Evolutionary conservation across 2,329 filamentous ascomycete genomes (phyloP), one percentile per base, ranked within the genome.

Genomic region (Colletotrichum paranaense): DNA sequence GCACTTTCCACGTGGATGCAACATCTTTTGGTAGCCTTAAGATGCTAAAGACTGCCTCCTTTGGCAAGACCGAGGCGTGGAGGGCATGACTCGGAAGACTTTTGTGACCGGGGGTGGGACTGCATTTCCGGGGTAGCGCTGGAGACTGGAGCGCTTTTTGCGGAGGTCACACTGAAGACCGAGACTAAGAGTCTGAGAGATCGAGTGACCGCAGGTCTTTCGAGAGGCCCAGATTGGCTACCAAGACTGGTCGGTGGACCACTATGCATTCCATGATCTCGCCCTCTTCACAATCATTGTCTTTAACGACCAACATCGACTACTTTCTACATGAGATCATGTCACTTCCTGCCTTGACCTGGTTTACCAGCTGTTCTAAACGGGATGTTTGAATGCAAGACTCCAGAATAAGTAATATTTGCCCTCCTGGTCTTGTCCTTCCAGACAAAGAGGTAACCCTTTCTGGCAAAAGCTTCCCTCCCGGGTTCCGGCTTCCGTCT

Each of bases 1-100:
- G 69, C 58, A 68, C 30, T 63, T 58, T 68, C 69, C 65, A 63
- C 69, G 49, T 46, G 57, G 57, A 72, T 46, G 14, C 30, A 38
- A 26, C 63, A 62, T 56, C n/a, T 38, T 28, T 30, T 7, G 19
- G n/a, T 28, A 46, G 19, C 26, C 12, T 26, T n/a, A 49, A 62
- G 55, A 72, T 67, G 63, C 28, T 62, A 28, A 52, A 52, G 57
- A 67, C 26, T 72, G 35, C 68, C 68, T 14, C 14, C 63, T 71
- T 67, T 46, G 56, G 68, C 30, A 67, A 14, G 26, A 49, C 26
- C n/a, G 8, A 26, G 24, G 24, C 57, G 30, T 56, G 46, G 35
- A 57, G 16, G 46, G 32, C 49, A 67, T 62, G 68, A 67, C 46
- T 71, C 32, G 32, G 52, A 46, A 42, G 62, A 42, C 32, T 59